phyloP scores from a whole-genome alignment of 345 rosid genomes.

The Psidium friedrichsthalianum region DNA sequence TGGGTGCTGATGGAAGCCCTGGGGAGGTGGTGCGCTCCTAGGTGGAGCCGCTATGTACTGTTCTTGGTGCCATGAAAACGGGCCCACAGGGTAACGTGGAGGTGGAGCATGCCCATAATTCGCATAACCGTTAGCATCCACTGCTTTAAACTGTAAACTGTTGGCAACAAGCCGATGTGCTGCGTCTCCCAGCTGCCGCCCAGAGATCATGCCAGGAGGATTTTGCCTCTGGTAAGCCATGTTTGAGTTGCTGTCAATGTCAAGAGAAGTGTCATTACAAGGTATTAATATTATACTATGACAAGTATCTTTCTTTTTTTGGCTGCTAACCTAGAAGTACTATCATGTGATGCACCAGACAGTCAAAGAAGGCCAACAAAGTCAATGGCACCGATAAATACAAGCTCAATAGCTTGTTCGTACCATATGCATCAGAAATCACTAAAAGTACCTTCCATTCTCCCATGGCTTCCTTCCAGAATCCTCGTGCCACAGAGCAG shows the following conservation, averaged over 20 bases:
- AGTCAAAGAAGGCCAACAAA: neutral
- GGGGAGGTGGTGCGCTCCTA: conserved; percentile 8
- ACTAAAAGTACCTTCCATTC: conserved; percentile 16
- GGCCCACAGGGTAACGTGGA: conserved; percentile 10
- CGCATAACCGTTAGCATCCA: conserved; percentile 10
- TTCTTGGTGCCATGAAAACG: neutral
- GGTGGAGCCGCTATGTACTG: neutral
- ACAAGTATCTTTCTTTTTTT: neutral
- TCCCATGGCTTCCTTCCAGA: conserved; percentile 43
- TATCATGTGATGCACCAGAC: neutral
- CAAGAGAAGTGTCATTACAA: neutral
- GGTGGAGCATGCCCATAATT: conserved; percentile 20
- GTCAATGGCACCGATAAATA: neutral
- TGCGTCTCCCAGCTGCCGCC: conserved; percentile 59
- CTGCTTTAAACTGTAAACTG: conserved; percentile 36
- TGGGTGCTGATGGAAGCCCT: neutral
- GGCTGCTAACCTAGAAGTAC: neutral
- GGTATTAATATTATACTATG: neutral
- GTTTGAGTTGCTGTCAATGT: neutral
- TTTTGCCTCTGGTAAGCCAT: conserved; percentile 38
- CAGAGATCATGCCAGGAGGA: conserved; percentile 42
- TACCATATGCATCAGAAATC: neutral
- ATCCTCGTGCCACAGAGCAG: conserved; percentile 84
- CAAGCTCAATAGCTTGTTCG: neutral
- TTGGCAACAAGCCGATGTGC: conserved; percentile 59